Evolutionary conservation across 306 rosid species (phyloP), one percentile per base, ranked within the genome.

Genomic region (Fragaria iinumae): DNA sequence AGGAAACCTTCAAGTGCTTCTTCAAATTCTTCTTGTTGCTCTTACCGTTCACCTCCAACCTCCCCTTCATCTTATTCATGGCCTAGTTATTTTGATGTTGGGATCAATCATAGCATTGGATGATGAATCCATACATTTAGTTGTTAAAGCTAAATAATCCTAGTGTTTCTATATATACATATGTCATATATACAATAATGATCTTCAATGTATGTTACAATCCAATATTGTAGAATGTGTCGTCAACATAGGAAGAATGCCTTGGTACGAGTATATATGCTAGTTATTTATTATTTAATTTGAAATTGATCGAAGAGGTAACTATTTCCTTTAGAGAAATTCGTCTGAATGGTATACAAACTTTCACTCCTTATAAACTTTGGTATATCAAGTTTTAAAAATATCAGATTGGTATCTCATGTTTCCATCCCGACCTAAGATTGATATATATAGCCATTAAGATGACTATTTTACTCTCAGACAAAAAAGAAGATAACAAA

Each of bases 1-100:
- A 76, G 96, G 75, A 91, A 94, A 60, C 97, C 96, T 2, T 17
- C 84, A 8, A 85, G 77, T 25, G 72, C 69, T 69, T 52, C 77
- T 77, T 82, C 93, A n/a, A 79, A 70, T 65, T 83, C 87, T 39
- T 84, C 88, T 0, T 84, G 84, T 39, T 86, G 90, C 23, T 70
- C 89, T 0, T 76, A 73, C 65, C 73, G 53, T 43, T 86, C 88
- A 23, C 83, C 90, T 70, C 85, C 90, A 70, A 38, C 83, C 50
- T 83, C 90, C 3, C 84, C 94, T 44, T 76, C 87, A 72, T 82
- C 84, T 55, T 11, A 72, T 34, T 84, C 88, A 25, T 83, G 87
- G 89, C 50, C 84, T 69, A 73, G 79, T 39, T 87, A 43, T 73
- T 82, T 76, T 75, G 75, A 52, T 17, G 36, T 83, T 44, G 90